phyloP scores from a whole-genome alignment of 2,329 filamentous ascomycete species.

The Fusarium verrucosum region DNA sequence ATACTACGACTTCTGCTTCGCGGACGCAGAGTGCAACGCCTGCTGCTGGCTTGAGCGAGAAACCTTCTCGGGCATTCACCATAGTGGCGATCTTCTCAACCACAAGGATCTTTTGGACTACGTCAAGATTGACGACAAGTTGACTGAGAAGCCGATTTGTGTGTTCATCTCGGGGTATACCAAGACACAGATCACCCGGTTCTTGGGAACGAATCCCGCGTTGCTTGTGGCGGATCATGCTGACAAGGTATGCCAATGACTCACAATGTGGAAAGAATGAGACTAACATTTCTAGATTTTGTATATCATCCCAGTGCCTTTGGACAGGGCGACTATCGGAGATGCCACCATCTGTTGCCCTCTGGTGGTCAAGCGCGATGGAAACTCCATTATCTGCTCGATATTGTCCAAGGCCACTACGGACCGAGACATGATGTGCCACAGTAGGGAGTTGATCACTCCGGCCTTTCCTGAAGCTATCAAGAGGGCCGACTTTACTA shows the following conservation, averaged over 20 bases:
- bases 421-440: background rate
- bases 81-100: background rate
- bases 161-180: constrained; percentile 10
- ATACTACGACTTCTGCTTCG: constrained; percentile 20
- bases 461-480: constrained; percentile 18
- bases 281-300: background rate
- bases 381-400: constrained; percentile 1
- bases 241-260: background rate
- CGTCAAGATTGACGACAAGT: background rate
- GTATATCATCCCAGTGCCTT: constrained; percentile 12
- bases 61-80: background rate
- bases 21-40: background rate
- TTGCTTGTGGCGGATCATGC: background rate
- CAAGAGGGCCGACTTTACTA: background rate
- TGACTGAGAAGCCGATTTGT: background rate
- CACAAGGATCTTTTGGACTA: background rate
- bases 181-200: background rate
- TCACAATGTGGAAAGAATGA: rapidly evolving
- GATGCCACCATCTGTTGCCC: constrained; percentile 14
- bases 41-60: background rate
- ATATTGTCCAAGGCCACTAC: background rate
- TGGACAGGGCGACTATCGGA: constrained; percentile 10
- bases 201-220: background rate
- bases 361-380: constrained; percentile 3
- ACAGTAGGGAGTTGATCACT: background rate